phyloP scores from a whole-genome alignment of 768 basidiomycete genomes.

The Trametes cinnabarina region DNA sequence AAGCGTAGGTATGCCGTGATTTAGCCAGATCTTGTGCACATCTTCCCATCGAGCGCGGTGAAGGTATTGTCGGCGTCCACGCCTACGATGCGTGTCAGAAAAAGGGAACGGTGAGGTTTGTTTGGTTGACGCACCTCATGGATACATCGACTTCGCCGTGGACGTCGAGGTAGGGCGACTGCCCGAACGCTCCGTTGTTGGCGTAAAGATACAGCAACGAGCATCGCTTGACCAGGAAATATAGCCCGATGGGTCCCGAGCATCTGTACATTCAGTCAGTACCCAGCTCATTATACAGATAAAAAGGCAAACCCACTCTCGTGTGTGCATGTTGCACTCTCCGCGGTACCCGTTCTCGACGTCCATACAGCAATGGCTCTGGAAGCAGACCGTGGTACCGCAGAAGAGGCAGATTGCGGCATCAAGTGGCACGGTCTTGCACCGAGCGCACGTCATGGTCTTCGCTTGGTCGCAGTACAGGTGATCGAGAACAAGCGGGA shows the following conservation, averaged over 20 bases:
- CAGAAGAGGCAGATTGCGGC: constrained; percentile 93
- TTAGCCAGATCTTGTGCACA: constrained; percentile 85
- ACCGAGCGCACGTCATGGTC: constrained; percentile 70
- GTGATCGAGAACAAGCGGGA: constrained; percentile 81
- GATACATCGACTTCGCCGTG: constrained; percentile 93
- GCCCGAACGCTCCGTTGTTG: constrained; percentile 82
- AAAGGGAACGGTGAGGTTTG: neutral
- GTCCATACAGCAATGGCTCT: constrained; percentile 89
- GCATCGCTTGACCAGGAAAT: constrained; percentile 90
- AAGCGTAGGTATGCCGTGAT: constrained; percentile 84
- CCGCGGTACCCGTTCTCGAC: constrained; percentile 64
- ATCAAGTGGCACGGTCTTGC: constrained; percentile 75
- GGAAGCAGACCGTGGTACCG: constrained; percentile 83
- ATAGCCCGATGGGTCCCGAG: constrained; percentile 84
- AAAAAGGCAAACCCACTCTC: constrained; percentile 69
- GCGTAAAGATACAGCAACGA: constrained; percentile 86
- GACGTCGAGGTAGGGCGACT: constrained; percentile 88
- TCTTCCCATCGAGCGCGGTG: constrained; percentile 89
- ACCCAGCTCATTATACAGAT: neutral
- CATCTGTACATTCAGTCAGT: constrained; percentile 52
- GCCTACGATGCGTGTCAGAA: constrained; percentile 42
- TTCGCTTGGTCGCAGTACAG: constrained; percentile 76
- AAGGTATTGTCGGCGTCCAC: constrained; percentile 85
- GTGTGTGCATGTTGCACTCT: constrained; percentile 93
- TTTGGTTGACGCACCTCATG: constrained; percentile 63